A percentile compares a stretch with the other conserved stretches of the same genome.
Evolutionary conservation across 2,329 filamentous ascomycete species (phyloP).

Genomic region (Penicillium sp.): DNA sequence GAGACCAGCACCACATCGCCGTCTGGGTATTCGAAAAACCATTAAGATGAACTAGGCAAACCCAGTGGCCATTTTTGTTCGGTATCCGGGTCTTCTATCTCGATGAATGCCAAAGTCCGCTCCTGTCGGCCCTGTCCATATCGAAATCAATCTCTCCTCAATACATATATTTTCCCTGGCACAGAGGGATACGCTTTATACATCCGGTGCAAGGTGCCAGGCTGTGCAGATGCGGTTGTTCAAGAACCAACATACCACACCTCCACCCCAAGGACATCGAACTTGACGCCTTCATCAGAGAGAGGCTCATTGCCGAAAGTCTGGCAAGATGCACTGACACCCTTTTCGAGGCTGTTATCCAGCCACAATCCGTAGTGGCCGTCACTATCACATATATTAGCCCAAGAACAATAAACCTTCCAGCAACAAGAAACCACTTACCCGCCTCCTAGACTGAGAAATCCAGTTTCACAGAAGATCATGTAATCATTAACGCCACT

Average conservation of each 20-base stretch:
- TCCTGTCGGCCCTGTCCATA: background rate
- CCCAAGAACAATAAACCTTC: background rate
- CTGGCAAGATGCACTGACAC: slow-evolving; percentile 77
- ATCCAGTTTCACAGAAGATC: slow-evolving; percentile 85
- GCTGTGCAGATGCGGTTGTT: slow-evolving; percentile 5
- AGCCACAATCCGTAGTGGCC: slow-evolving; percentile 94
- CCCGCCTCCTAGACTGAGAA: slow-evolving; percentile 80
- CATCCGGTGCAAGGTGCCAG: slow-evolving; percentile 1
- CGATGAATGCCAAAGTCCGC: background rate
- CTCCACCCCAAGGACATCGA: slow-evolving; percentile 86
- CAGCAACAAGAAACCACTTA: slow-evolving; percentile 35
- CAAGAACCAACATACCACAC: slow-evolving; percentile 78
- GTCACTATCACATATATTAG: slow-evolving; percentile 48
- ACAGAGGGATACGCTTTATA: background rate
- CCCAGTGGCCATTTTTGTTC: background rate
- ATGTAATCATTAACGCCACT: slow-evolving; percentile 95
- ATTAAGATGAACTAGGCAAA: slow-evolving; percentile 9
- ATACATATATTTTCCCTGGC: background rate
- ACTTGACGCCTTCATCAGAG: slow-evolving; percentile 89
- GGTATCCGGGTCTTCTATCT: background rate
- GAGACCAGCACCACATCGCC: slow-evolving; percentile 2
- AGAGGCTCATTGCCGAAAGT: slow-evolving; percentile 95
- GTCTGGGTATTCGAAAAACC: slow-evolving; percentile 15
- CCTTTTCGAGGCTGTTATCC: slow-evolving; percentile 77
- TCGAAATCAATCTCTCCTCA: background rate